These are phyloP conservation scores for Saturnispora quitensis DNA, from an alignment of 805 yeast genomes.

Conservation along the genomic window DNA sequence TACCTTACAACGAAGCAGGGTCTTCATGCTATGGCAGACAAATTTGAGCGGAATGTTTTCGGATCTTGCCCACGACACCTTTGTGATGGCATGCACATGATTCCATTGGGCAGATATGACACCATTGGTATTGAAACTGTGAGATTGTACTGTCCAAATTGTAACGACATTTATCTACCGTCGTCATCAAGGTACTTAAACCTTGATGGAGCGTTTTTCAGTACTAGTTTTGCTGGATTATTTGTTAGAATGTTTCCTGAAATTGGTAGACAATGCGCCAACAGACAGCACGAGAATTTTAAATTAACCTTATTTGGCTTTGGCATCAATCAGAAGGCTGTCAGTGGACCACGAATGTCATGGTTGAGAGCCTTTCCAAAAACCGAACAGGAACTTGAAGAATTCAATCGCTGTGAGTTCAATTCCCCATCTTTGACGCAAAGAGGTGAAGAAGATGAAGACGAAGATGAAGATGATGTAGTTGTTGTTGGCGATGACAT, in stretches of 20 bases:
- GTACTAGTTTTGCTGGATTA: slow-evolving; percentile 90
- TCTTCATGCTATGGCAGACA: slow-evolving; percentile 83
- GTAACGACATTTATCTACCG: slow-evolving; percentile 86
- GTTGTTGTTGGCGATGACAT: slow-evolving; percentile 8
- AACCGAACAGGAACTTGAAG: slow-evolving; percentile 49
- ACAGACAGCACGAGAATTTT: slow-evolving; percentile 42
- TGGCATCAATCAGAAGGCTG: slow-evolving; percentile 61
- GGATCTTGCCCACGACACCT: slow-evolving; percentile 86
- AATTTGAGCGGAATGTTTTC: slow-evolving; percentile 80
- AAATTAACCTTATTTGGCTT: slow-evolving; percentile 85
- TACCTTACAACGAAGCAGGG: slow-evolving; percentile 86
- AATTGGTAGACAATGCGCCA: slow-evolving; percentile 58
- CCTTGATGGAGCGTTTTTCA: slow-evolving; percentile 95
- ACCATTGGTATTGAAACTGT: slow-evolving; percentile 89
- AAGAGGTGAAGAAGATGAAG: neutral
- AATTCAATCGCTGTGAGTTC: slow-evolving; percentile 57
- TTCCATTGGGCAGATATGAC: slow-evolving; percentile 90
- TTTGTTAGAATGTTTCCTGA: slow-evolving; percentile 90
- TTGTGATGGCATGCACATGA: slow-evolving; percentile 82
- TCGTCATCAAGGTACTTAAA: slow-evolving; percentile 77
- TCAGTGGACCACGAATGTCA: slow-evolving; percentile 87
- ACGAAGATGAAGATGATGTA: neutral
- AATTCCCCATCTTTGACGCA: slow-evolving; percentile 36
- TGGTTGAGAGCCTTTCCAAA: slow-evolving; percentile 83
- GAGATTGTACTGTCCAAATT: slow-evolving; percentile 86